Evolutionary conservation across 495 filamentous ascomycete species (phyloP).

Genomic region (Talaromyces proteolyticus): DNA sequence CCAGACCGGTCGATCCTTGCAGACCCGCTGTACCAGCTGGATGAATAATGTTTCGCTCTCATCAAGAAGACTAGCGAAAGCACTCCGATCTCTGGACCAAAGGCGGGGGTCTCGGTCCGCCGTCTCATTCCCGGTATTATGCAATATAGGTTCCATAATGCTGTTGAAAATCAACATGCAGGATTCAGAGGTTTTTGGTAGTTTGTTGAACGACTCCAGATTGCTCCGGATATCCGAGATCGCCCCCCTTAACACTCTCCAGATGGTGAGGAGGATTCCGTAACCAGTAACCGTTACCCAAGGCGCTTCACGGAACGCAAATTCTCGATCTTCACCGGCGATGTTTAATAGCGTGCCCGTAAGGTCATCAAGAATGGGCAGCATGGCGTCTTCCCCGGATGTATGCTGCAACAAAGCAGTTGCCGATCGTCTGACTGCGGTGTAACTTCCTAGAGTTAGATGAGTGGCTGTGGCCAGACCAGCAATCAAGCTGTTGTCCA

Average conservation of each 20-base stretch:
- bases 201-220: conserved; percentile 8
- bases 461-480: conserved; percentile 11
- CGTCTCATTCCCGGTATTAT: conserved; percentile 3
- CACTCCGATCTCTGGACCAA: conserved; percentile 7
- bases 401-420: conserved; percentile 6
- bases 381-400: conserved; percentile 7
- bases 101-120: conserved; percentile 6
- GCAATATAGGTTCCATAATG: conserved; percentile 6
- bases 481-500: conserved; percentile 11
- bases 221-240: conserved; percentile 5
- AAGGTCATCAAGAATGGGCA: conserved; percentile 8
- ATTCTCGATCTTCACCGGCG: conserved; percentile 5
- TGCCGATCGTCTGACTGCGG: conserved; percentile 7
- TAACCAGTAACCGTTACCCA: conserved; percentile 9
- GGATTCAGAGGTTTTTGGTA: conserved; percentile 6
- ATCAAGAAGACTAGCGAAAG: conserved; percentile 8
- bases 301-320: conserved; percentile 7
- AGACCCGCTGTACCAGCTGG: conserved; percentile 4
- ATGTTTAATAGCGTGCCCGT: conserved; percentile 5
- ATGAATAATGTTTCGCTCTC: conserved; percentile 4
- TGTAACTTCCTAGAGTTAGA: conserved; percentile 7
- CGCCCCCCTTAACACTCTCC: conserved; percentile 6
- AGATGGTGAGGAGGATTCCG: conserved; percentile 6
- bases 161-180: conserved; percentile 10
- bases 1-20: conserved; percentile 4